These are phyloP conservation scores for Oehlia diaphana DNA, from an alignment of 192 early-diverging fungal species.

Conservation along the genomic window DNA sequence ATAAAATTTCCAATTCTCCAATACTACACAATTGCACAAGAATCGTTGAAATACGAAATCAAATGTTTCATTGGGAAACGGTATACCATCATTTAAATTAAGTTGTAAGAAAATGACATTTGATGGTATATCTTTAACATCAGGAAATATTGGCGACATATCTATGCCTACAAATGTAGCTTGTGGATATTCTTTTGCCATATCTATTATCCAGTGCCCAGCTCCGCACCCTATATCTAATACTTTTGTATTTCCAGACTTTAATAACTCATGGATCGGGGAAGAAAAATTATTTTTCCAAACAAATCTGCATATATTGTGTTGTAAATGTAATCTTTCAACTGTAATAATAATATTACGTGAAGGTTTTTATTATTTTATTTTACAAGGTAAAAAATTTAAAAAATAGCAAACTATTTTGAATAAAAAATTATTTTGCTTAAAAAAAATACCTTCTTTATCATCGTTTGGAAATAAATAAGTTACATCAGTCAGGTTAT, in stretches of 20 bases:
- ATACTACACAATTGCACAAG: background rate
- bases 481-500: conserved; percentile 17
- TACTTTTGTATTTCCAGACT: background rate
- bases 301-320: background rate
- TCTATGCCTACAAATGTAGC: conserved; percentile 43
- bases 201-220: conserved; percentile 38
- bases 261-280: background rate
- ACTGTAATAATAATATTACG: background rate
- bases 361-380: no score
- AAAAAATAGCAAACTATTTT: background rate
- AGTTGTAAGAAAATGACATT: conserved; percentile 12
- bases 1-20: background rate
- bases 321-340: conserved; percentile 1
- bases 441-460: background rate
- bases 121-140: background rate
- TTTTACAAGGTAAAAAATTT: no score
- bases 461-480: conserved; percentile 33
- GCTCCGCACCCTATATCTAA: conserved; percentile 32
- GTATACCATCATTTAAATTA: conserved; percentile 15
- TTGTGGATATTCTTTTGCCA: conserved; percentile 32
- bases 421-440: background rate
- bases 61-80: conserved; percentile 26
- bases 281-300: conserved; percentile 24
- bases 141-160: conserved; percentile 35
- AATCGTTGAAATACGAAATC: conserved; percentile 26